These are phyloP conservation scores for Mercurialis annua DNA, from an alignment of 345 rosid species.

Conservation along the genomic window DNA sequence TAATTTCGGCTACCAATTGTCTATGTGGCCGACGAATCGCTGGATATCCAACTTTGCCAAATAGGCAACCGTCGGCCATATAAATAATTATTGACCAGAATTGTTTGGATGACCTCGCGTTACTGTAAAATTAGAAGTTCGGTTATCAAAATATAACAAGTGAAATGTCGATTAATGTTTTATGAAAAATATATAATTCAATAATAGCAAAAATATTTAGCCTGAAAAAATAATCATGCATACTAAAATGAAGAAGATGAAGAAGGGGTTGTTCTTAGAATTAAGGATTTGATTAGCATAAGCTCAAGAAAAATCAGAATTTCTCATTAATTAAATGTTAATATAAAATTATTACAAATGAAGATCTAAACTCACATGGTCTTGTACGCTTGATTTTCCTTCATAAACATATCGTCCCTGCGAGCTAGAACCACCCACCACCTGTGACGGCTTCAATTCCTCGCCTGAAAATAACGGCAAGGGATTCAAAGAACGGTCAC, in stretches of 20 bases:
- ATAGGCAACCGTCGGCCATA: too few relatives aligned
- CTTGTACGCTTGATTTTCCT: conserved; percentile 51
- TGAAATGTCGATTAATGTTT: too few relatives aligned
- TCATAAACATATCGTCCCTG: conserved; percentile 46
- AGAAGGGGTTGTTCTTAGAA: not conserved
- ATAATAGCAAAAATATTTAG: too few relatives aligned
- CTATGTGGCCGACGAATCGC: too few relatives aligned
- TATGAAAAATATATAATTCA: too few relatives aligned
- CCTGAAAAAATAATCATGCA: too few relatives aligned
- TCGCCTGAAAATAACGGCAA: conserved; percentile 44
- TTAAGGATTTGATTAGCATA: conserved; percentile 1
- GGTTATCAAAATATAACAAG: too few relatives aligned
- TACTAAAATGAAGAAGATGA: not conserved
- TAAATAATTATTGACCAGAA: too few relatives aligned
- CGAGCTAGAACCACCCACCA: conserved; percentile 30
- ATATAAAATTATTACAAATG: conserved; percentile 56
- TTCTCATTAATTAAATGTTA: conserved; percentile 1
- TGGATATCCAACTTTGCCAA: too few relatives aligned
- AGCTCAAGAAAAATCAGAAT: not conserved
- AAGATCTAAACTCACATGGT: conserved; percentile 96
- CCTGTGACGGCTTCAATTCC: conserved; percentile 31
- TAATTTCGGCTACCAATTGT: too few relatives aligned
- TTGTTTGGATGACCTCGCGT: too few relatives aligned
- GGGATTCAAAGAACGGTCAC: conserved; percentile 41
- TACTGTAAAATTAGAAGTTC: too few relatives aligned